Evolutionary conservation across 1,139 yeast genomes (phyloP).

Genomic region (Protomyces arabidopsidicola): DNA sequence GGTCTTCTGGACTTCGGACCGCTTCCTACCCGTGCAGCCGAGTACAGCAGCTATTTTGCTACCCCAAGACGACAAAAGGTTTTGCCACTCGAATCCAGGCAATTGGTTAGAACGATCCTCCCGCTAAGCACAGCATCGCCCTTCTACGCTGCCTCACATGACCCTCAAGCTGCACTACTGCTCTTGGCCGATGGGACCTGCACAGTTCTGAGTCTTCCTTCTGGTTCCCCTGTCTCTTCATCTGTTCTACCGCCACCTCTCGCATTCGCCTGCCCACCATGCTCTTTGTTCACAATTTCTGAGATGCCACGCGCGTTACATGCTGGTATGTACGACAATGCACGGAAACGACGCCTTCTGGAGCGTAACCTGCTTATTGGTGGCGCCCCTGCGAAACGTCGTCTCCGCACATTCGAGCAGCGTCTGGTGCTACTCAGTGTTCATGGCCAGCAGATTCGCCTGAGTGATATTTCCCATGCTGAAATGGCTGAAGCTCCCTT

Average conservation of each 20-base stretch:
- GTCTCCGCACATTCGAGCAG: conserved; percentile 54
- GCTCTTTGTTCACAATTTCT: conserved; percentile 46
- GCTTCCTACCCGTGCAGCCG: conserved; percentile 71
- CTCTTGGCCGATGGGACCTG: conserved; percentile 57
- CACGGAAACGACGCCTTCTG: not conserved
- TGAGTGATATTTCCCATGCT: conserved; percentile 77
- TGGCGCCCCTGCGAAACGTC: conserved; percentile 62
- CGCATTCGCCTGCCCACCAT: conserved; percentile 73
- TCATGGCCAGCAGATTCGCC: conserved; percentile 73
- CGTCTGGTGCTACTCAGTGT: conserved; percentile 73
- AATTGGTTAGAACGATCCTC: conserved; percentile 46
- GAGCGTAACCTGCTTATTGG: conserved; percentile 53
- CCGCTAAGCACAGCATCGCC: conserved; percentile 57
- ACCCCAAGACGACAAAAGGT: conserved; percentile 57
- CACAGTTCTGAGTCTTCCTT: conserved; percentile 51
- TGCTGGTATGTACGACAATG: conserved; percentile 33
- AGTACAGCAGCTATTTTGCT: conserved; percentile 72
- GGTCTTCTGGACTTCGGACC: conserved; percentile 71
- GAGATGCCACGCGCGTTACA: conserved; percentile 33
- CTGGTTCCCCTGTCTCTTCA: conserved; percentile 53
- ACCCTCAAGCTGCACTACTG: conserved; percentile 58
- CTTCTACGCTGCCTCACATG: conserved; percentile 62
- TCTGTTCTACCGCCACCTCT: conserved; percentile 71
- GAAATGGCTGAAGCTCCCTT: conserved; percentile 61
- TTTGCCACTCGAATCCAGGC: conserved; percentile 50